Conservation (phyloP, 148 eudicot genomes). For the Chenopodium suecicum region DNA sequence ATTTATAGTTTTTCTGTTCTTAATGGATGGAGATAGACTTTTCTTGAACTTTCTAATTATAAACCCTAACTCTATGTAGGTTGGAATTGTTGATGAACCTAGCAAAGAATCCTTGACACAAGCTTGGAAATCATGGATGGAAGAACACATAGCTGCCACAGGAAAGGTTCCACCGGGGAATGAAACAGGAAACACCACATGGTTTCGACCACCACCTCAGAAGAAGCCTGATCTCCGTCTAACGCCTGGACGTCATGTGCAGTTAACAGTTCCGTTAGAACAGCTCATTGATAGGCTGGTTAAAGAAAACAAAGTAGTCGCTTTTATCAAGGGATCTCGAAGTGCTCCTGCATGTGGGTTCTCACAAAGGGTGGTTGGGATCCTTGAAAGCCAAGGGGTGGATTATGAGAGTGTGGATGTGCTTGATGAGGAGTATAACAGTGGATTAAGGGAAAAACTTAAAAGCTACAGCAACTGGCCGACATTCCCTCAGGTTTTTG, state of each 20-base stretch:
- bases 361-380: constrained; percentile 81
- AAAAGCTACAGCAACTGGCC: constrained; percentile 97
- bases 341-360: constrained; percentile 88
- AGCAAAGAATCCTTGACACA: constrained; percentile 75
- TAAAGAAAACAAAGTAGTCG: constrained; percentile 93
- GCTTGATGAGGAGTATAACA: constrained; percentile 80
- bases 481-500: constrained; percentile 91
- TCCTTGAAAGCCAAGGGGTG: constrained; percentile 72
- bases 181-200: constrained; percentile 77
- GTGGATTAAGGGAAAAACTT: constrained; percentile 72
- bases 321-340: constrained; percentile 91
- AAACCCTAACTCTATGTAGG: constrained; percentile 34
- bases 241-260: constrained; percentile 76
- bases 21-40: background rate
- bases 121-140: constrained; percentile 99
- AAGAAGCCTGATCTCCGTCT: constrained; percentile 79
- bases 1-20: background rate
- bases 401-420: constrained; percentile 92
- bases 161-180: constrained; percentile 94
- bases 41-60: constrained; percentile 1
- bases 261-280: constrained; percentile 80
- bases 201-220: constrained; percentile 72
- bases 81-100: constrained; percentile 70
- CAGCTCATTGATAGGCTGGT: constrained; percentile 76
- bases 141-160: constrained; percentile 75